These are phyloP conservation scores for Hypoxylon sp. DNA, from an alignment of 2,329 filamentous ascomycete genomes.

Conservation along the genomic window DNA sequence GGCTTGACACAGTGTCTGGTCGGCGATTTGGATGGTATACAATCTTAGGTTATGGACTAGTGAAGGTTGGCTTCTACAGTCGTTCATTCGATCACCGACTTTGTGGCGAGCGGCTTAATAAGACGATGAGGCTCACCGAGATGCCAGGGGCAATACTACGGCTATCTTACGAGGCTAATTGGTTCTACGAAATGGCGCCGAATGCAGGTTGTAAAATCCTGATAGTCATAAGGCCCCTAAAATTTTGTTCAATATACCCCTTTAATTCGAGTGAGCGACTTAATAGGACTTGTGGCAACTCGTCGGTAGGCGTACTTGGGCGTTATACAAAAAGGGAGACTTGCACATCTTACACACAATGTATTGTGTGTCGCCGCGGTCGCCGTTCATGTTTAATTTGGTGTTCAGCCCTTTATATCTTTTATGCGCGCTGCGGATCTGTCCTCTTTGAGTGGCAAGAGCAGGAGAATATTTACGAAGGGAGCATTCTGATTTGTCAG, in stretches of 20 bases:
- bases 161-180: neutral
- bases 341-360: conserved; percentile 10
- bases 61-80: neutral
- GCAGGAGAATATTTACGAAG: conserved; percentile 12
- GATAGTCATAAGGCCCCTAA: neutral
- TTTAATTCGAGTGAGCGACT: conserved; percentile 1
- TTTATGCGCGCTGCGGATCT: conserved; percentile 18
- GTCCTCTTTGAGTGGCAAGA: neutral
- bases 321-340: conserved; percentile 5
- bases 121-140: conserved; percentile 1
- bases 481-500: conserved; percentile 6
- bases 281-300: neutral
- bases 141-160: neutral
- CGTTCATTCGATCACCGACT: conserved; percentile 4
- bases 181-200: neutral
- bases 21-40: conserved; percentile 6
- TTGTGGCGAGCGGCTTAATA: conserved; percentile 3
- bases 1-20: neutral
- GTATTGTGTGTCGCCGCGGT: conserved; percentile 8
- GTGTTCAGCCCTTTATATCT: conserved; percentile 1
- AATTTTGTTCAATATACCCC: conserved; percentile 2
- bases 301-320: neutral
- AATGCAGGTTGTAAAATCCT: conserved; percentile 2
- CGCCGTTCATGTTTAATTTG: conserved; percentile 4
- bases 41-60: neutral